These are phyloP conservation scores for Talaromyces piceae DNA, from an alignment of 2,329 filamentous ascomycete genomes.

Conservation along the genomic window DNA sequence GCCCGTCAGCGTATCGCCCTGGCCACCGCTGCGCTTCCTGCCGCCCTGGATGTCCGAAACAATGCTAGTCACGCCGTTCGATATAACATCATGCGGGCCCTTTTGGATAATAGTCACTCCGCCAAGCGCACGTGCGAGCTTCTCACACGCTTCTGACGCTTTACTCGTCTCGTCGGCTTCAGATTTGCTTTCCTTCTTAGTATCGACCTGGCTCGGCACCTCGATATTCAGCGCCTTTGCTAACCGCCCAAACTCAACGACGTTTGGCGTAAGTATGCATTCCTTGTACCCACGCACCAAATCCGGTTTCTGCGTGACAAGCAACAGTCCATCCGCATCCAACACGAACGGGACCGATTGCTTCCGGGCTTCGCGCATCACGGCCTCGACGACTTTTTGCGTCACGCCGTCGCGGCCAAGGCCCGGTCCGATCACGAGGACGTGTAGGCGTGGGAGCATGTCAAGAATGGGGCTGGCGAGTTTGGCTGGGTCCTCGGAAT, in stretches of 20 bases:
- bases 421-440: constrained; percentile 86
- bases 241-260: constrained; percentile 81
- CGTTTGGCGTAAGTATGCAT: constrained; percentile 88
- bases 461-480: constrained; percentile 64
- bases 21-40: constrained; percentile 82
- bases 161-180: constrained; percentile 35
- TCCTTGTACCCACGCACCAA: constrained; percentile 72
- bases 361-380: constrained; percentile 71
- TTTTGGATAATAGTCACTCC: constrained; percentile 92
- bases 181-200: constrained; percentile 33
- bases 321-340: constrained; percentile 78
- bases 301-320: constrained; percentile 68
- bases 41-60: constrained; percentile 73
- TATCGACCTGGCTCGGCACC: constrained; percentile 32
- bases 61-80: constrained; percentile 68
- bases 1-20: constrained; percentile 92
- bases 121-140: constrained; percentile 67
- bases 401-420: constrained; percentile 84
- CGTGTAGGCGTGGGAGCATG: constrained; percentile 81
- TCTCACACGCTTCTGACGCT: constrained; percentile 54
- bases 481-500: constrained; percentile 48
- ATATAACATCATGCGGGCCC: constrained; percentile 73
- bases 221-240: constrained; percentile 69
- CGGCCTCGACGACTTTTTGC: constrained; percentile 72
- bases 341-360: constrained; percentile 70